Base-by-base conservation (phyloP, 176 grass and related monocot genomes). In the Triticum monococcum region DNA sequence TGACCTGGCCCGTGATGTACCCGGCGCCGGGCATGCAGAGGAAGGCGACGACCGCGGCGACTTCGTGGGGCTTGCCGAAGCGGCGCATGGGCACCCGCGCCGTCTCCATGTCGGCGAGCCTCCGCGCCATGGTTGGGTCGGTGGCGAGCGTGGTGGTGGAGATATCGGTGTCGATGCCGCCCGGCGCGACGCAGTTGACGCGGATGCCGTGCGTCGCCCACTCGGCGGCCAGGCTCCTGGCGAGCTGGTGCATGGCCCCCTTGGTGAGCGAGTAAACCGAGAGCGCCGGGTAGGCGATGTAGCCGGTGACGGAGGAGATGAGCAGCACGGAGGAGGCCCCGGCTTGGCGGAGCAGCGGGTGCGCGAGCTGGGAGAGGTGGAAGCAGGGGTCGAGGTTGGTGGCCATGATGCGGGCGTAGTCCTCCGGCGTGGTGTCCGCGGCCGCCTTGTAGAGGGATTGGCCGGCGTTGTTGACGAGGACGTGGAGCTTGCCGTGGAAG, bases 381-480 rank as follows among this genome's bases (percentile, higher is more conserved):
- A 86, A 92, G 46, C 65, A 77, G 3, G 90, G 66, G 25, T 89
- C 90, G 2, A 92, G 50, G 72, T 89, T 92, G 43, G 83, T 83
- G 45, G 68, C 86, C 90, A 89, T 88, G 6, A 83, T 17, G 9
- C 18, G 54, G 1, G 72, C 16, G 73, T 86, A 92, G 24, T 92
- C 83, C 14, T 68, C 74, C 0, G 32, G 38, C 12, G 24, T 83
- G 72, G 72, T 85, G 9, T 56, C 57, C 31, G 84, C 7, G 2
- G 83, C 57, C 1, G 74, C 22, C 40, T 68, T 92, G 40, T 65
- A 56, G 0, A 86, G 26, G 16, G 52, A 78, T 25, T 41, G 23
- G 4, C 60, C 68, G 60, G 90, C 87, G 66, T 92, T 92, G 79
- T 86, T 88, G 70, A 92, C 88, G 22, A 93, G 88, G 68, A 93